A percentile compares a stretch with the other conserved stretches of the same genome.
Evolutionary conservation across 2,329 filamentous ascomycete genomes (phyloP).

Genomic region (Penicillium digitatum): DNA sequence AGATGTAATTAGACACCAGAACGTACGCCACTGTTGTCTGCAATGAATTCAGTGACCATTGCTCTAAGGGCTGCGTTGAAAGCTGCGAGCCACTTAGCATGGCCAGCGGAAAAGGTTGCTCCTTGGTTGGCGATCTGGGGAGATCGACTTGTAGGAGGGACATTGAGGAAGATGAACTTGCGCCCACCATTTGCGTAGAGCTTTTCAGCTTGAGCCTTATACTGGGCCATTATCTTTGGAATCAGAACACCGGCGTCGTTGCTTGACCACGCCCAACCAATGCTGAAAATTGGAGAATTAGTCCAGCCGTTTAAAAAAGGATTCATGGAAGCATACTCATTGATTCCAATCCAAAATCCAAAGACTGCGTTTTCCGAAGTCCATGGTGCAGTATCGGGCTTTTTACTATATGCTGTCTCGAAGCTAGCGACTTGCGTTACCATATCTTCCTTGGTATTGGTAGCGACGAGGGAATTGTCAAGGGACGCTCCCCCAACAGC

Average conservation of each 20-base stretch:
- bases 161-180: conserved; percentile 58
- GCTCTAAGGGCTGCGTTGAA: conserved; percentile 26
- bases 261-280: conserved; percentile 30
- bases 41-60: conserved; percentile 21
- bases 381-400: conserved; percentile 27
- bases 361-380: conserved; percentile 26
- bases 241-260: conserved; percentile 29
- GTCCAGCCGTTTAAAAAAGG: background rate
- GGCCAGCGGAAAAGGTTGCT: conserved; percentile 10
- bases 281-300: conserved; percentile 12
- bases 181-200: conserved; percentile 54
- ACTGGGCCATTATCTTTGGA: conserved; percentile 42
- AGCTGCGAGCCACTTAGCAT: conserved; percentile 22
- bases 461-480: conserved; percentile 50
- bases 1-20: background rate
- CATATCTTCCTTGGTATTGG: conserved; percentile 49
- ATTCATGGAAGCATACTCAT: conserved; percentile 23
- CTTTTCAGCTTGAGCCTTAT: conserved; percentile 43
- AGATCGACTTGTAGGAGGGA: conserved; percentile 47
- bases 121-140: conserved; percentile 25
- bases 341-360: conserved; percentile 36
- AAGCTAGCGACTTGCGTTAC: conserved; percentile 46
- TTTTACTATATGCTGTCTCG: conserved; percentile 40
- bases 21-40: conserved; percentile 18
- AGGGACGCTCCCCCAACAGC: conserved; percentile 55